These are phyloP conservation scores for Syzygium aqueum DNA, from an alignment of 345 rosid genomes.

Conservation along the genomic window DNA sequence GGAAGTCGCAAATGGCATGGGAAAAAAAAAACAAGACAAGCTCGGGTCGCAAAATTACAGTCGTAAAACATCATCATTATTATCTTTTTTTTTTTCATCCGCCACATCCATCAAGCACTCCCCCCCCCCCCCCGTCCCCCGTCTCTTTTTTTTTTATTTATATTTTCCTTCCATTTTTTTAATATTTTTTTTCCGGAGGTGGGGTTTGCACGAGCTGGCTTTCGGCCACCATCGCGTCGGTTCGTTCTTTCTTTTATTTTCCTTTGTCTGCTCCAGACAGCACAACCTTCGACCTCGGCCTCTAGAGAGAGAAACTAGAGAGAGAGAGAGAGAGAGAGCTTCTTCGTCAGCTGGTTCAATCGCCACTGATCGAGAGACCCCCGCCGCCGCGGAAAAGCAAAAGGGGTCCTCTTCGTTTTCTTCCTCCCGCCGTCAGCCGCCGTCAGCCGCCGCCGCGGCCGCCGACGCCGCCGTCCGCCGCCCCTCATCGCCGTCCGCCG, in stretches of 20 bases:
- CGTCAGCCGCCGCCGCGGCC: background rate
- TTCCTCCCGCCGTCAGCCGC: background rate
- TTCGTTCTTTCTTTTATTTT: constrained; percentile 14
- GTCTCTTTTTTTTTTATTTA: background rate
- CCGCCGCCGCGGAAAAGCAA: background rate
- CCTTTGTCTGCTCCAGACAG: constrained; percentile 5
- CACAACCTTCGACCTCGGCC: background rate
- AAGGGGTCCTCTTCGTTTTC: background rate
- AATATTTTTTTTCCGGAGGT: background rate
- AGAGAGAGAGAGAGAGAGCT: background rate
- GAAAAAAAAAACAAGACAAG: background rate
- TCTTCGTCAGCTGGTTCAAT: constrained; percentile 13
- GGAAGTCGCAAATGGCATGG: background rate
- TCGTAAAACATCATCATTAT: background rate
- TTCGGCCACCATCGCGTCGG: constrained; percentile 23
- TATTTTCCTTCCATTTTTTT: background rate
- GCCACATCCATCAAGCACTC: background rate
- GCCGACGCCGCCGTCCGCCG: background rate
- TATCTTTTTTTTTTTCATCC: background rate
- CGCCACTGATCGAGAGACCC: constrained; percentile 12
- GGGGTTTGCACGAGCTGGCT: constrained; percentile 16
- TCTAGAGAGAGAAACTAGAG: background rate
- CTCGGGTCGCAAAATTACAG: background rate
- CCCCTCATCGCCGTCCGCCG: background rate
- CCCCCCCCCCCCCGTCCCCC: no score